Base-by-base conservation (phyloP, 306 rosid species). In the Argentina anserina region DNA sequence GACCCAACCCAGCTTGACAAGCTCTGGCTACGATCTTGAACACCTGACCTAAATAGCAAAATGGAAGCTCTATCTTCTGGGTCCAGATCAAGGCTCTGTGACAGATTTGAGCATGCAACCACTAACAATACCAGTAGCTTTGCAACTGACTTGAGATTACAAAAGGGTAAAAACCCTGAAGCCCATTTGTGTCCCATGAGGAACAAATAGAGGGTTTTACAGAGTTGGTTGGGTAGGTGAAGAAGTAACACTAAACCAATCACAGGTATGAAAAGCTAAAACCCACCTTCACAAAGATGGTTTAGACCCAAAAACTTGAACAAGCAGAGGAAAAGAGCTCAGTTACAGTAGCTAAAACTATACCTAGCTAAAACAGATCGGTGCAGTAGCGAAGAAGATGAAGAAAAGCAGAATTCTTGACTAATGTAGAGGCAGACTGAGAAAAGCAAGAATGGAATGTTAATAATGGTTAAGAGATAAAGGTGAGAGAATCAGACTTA, bases 1-100 rank as follows among this genome's bases (percentile, higher is more conserved):
- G 92, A 88, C 25, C 90, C 90, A 17, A 71, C 89, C 99, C 99
- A 95, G 79, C 68, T 88, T 53, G 93, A 75, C 73, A 95, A 79
- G 45, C 84, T 83, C 80, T 78, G 87, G 80, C 80, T 72, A 46
- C 97, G 93, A 83, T 87, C 87, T 74, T 80, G 88, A 28, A 95
- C 33, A 71, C 66, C 15, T 17, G 96, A 84, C 76, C 60, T 86
- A 65, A 95, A 81, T 53, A 29, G 23, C 37, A 86, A 74, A 79
- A 95, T 95, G 0, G 88, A 88, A 63, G 69, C 73, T 84, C 52
- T 86, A 83, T 95, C 99, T 73, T 82, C 80, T 69, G 87, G 91
- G 89, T 87, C 74, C 11, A 90, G 72, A 34, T 83, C 86, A 77
- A 87, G 53, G 64, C 90, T 83, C 61, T 77, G 78, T 25, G 85